Base-by-base conservation (phyloP, 2,329 filamentous ascomycete genomes). In the Penicillium aurantiogriseum region DNA sequence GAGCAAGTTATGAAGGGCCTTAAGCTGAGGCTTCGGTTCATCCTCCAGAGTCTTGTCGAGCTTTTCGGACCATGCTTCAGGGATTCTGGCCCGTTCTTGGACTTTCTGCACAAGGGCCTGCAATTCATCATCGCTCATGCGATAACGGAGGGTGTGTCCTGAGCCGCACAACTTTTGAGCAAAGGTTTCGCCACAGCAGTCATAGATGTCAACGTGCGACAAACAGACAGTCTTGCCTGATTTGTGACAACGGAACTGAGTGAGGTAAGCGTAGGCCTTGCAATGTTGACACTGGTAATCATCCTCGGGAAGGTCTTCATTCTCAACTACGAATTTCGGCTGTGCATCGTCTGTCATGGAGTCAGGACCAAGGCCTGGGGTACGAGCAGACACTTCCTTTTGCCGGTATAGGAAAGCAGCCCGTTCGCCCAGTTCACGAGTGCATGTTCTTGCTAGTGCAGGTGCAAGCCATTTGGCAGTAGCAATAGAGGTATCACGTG, bases 381-480 rank as follows among this genome's bases (percentile, higher is more conserved):
- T 74, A 66, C 88, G 86, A 15, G 80, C 74, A 7, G 74, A 74
- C 23, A 73, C 68, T 59, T 84, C 81, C 54, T 82, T 80, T 69
- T 92, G 89, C 50, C 85, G 86, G 5, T 81, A 76, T 8, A 89
- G 71, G 67, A 97, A 92, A 1, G 82, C 79, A 49, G 86, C 81
- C 52, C 94, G 85, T 60, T 89, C 85, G 2, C 78, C 74, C 1
- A 86, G 67, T 76, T 97, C 94, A 33, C 91, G 86, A 57, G 86
- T 84, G 63, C 85, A 85, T 69, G 96, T 89, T 47, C 90, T 85
- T 51, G 91, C 85, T 23, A 99, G 77, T 2, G 94, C 94, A 0
- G 93, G 93, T 2, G 89, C 90, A 17, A 99, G 82, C 94, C 94
- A 99, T 75, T 94, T 96, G 1, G 94, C 91, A 2, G 91, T 97